These are phyloP conservation scores for Cryptococcus sp. DNA, from an alignment of 1,284 basidiomycete species.

Conservation along the genomic window DNA sequence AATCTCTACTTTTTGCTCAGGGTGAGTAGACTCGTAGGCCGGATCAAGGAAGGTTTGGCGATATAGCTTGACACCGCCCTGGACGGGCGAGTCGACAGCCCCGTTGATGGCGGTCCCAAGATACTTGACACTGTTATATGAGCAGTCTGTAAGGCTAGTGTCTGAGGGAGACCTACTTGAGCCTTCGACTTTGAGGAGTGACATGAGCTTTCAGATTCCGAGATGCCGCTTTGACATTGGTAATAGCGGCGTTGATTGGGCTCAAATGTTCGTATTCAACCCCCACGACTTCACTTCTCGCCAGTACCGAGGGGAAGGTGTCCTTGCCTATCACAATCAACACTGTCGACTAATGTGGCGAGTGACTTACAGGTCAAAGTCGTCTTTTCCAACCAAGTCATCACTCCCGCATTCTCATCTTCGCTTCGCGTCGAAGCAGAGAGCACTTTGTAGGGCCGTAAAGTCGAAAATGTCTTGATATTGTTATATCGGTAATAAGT, in stretches of 20 bases:
- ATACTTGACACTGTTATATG: conserved; percentile 53
- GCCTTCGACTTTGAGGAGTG: neutral
- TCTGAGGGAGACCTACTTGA: conserved; percentile 36
- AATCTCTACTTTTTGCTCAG: conserved; percentile 65
- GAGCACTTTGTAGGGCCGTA: conserved; percentile 55
- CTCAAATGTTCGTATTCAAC: conserved; percentile 73
- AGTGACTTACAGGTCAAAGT: conserved; percentile 60
- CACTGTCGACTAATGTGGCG: neutral
- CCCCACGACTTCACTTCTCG: conserved; percentile 82
- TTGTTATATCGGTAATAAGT: conserved; percentile 63
- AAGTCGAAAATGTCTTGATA: conserved; percentile 74
- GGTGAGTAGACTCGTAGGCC: conserved; percentile 64
- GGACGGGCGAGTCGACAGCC: conserved; percentile 75
- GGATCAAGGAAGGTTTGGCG: conserved; percentile 65
- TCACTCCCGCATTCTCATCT: conserved; percentile 51
- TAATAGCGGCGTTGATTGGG: conserved; percentile 77
- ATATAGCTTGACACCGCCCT: conserved; percentile 72
- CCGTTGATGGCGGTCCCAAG: conserved; percentile 83
- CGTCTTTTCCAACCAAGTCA: conserved; percentile 84
- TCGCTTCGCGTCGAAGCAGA: conserved; percentile 53
- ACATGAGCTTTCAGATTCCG: conserved; percentile 17
- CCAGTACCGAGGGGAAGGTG: conserved; percentile 84
- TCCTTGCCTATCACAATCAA: conserved; percentile 57
- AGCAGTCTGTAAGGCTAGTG: too few relatives aligned
- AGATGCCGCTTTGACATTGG: conserved; percentile 60